Conservation (phyloP, 768 basidiomycete species). For the Steccherinum ochraceum region DNA sequence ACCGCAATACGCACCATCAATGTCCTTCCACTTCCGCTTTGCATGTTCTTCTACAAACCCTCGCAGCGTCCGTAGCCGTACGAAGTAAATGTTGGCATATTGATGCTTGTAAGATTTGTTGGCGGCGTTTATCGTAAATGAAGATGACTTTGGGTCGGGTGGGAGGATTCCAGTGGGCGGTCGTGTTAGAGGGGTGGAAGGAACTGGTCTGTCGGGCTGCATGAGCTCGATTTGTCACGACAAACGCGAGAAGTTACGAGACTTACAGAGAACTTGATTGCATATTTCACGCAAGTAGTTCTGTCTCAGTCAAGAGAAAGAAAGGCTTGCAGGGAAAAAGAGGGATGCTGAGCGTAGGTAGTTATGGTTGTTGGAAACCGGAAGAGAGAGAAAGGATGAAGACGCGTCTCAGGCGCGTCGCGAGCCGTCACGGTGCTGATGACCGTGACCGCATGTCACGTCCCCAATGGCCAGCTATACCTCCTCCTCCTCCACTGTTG, state of each 20-base stretch:
- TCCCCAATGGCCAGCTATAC: background rate
- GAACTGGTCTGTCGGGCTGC: slow-evolving; percentile 14
- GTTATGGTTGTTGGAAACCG: no score
- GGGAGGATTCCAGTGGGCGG: slow-evolving; percentile 24
- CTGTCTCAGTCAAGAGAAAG: background rate
- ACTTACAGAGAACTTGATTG: background rate
- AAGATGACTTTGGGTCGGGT: slow-evolving; percentile 24
- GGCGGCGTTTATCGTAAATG: slow-evolving; percentile 36
- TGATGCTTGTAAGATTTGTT: slow-evolving; percentile 58
- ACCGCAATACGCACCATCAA: slow-evolving; percentile 28
- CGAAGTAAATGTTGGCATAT: slow-evolving; percentile 70
- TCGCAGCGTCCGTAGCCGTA: slow-evolving; percentile 45
- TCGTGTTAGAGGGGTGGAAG: slow-evolving; percentile 20
- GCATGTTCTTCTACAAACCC: slow-evolving; percentile 44
- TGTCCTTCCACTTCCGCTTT: slow-evolving; percentile 39
- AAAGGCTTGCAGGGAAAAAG: background rate
- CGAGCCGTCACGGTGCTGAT: background rate
- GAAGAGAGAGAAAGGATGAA: no score
- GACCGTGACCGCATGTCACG: background rate
- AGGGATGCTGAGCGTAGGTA: background rate
- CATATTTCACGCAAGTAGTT: background rate
- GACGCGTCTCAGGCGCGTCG: slow-evolving; percentile 2
- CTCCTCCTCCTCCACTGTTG: no score
- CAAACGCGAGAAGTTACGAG: background rate
- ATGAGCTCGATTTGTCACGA: background rate